phyloP scores from a whole-genome alignment of 2,329 filamentous ascomycete species.

The Colletotrichum costaricense region DNA sequence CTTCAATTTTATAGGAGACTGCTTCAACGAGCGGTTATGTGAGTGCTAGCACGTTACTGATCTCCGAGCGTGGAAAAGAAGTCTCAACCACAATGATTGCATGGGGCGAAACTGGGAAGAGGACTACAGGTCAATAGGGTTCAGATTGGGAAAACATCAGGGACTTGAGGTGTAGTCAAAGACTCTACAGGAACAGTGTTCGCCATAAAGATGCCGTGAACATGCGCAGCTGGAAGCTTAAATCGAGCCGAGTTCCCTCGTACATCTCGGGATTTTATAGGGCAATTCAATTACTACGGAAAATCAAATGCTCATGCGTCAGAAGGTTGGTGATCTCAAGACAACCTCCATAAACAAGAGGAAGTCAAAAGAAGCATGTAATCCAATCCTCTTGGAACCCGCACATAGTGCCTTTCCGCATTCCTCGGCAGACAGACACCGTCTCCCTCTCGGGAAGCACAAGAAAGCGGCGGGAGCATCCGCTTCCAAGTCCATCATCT shows the following conservation, averaged over 20 bases:
- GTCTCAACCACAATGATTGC: neutral
- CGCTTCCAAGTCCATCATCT: neutral
- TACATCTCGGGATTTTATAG: too few relatives aligned
- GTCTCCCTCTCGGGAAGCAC: neutral
- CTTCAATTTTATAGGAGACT: constrained; percentile 37
- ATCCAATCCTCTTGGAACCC: neutral
- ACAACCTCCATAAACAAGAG: neutral
- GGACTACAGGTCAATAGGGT: too few relatives aligned
- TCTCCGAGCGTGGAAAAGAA: neutral
- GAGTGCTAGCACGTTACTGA: constrained; percentile 37
- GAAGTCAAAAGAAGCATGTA: neutral
- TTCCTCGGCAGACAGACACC: neutral
- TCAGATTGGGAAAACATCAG: too few relatives aligned
- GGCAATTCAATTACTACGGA: neutral
- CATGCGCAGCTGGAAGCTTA: too few relatives aligned
- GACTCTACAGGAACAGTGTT: too few relatives aligned
- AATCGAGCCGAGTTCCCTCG: too few relatives aligned
- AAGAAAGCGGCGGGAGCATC: neutral
- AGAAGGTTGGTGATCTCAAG: neutral
- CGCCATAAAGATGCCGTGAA: too few relatives aligned
- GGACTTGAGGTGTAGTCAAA: neutral
- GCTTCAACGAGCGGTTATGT: constrained; percentile 39
- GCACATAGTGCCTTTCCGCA: neutral
- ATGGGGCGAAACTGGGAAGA: neutral
- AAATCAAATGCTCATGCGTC: neutral